These are phyloP conservation scores for Colletotrichum sublineola DNA, from an alignment of 2,329 filamentous ascomycete genomes.

Conservation along the genomic window DNA sequence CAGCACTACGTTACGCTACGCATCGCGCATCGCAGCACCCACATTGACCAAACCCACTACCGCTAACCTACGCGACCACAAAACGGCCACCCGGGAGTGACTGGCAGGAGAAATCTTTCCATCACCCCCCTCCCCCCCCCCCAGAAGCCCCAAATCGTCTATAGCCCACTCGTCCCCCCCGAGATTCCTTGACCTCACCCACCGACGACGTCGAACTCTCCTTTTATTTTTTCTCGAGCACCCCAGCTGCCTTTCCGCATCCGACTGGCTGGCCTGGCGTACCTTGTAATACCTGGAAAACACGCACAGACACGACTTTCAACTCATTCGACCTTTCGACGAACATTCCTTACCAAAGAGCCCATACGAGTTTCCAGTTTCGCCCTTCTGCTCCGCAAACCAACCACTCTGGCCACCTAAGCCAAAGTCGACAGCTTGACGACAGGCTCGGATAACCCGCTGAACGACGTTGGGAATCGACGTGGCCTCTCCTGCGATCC, in stretches of 20 bases:
- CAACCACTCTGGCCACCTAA: conserved; percentile 25
- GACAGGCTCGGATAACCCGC: conserved; percentile 17
- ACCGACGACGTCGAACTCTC: conserved; percentile 41
- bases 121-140: conserved; percentile 26
- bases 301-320: conserved; percentile 31
- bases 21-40: conserved; percentile 40
- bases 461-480: conserved; percentile 24
- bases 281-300: conserved; percentile 43
- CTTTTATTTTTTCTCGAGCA: conserved; percentile 39
- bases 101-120: conserved; percentile 41
- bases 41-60: conserved; percentile 36
- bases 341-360: conserved; percentile 38
- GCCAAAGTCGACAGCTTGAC: conserved; percentile 14
- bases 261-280: conserved; percentile 37
- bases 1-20: conserved; percentile 22
- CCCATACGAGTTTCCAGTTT: conserved; percentile 21
- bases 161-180: conserved; percentile 41
- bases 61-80: conserved; percentile 40
- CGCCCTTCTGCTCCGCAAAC: conserved; percentile 25
- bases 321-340: conserved; percentile 34
- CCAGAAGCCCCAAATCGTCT: conserved; percentile 29
- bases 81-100: conserved; percentile 38
- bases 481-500: conserved; percentile 12
- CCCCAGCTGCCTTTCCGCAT: conserved; percentile 35
- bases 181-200: conserved; percentile 44